Evolutionary conservation across 208 protist genomes (phyloP), one percentile per base, ranked within the genome.

Genomic region (Trypanosoma avium): DNA sequence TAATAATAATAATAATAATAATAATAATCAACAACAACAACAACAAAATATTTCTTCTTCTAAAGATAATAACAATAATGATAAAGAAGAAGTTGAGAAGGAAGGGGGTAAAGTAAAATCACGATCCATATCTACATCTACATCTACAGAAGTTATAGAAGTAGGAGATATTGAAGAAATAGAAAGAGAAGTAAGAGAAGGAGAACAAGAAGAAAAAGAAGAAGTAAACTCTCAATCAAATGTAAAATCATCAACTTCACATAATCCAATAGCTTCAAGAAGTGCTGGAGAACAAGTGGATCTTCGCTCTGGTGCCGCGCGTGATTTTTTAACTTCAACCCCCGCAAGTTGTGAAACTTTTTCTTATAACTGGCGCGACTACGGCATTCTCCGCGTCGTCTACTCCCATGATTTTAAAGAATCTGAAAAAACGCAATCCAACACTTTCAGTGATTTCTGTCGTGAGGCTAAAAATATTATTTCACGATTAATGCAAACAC

Each of bases 331-430:
- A 36, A 17, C 26, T 13, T 9, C 27, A 38, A 56, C 58, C 0
- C 38, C 48, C 1, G 60, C 29, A 3, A 54, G 29, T 5, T 65
- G 53, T 35, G 46, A 75, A 12, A 35, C 42, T 0, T 63, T 69
- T 52, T 7, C n/a, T 17, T 88, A 88, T 45, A 72, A 93, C 70
- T 90, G 83, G 83, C 52, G 72, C 56, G 54, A 72, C 15, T 61
- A 59, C 0, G 83, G 83, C 52, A 57, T 80, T 43, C 47, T 92
- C 13, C 77, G 82, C 32, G 77, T 87, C 17, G 43, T 76, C 33
- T 86, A 88, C 62, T 67, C 62, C 21, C 45, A 63, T 19, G 71
- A 92, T 21, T 62, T 92, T 38, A 61, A 72, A 3, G 61, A 60
- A 54, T 42, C 19, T 22, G 61, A 55, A 40, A 3, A 4, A 43